Evolutionary conservation across 805 yeast species (phyloP).

Genomic region (Ogataea trehalophila): DNA sequence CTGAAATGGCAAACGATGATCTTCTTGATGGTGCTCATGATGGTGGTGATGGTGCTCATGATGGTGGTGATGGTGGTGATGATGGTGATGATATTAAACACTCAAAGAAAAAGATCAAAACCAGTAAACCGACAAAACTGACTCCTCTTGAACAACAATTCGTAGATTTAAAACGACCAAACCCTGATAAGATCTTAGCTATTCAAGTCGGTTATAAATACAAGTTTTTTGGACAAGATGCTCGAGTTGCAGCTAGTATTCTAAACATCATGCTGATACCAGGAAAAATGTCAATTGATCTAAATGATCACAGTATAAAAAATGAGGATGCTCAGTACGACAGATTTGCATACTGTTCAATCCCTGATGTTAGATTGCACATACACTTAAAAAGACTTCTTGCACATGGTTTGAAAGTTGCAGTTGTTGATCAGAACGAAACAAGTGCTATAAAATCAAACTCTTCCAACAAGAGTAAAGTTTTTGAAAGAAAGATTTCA

Average conservation of each 20-base stretch:
- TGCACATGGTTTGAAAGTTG: constrained; percentile 72
- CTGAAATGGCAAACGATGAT: neutral
- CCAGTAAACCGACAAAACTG: constrained; percentile 27
- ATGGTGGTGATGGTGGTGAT: neutral
- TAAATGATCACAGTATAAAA: constrained; percentile 27
- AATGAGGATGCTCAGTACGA: constrained; percentile 42
- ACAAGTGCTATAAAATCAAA: constrained; percentile 65
- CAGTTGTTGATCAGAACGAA: constrained; percentile 81
- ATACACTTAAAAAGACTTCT: constrained; percentile 72
- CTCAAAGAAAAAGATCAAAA: constrained; percentile 9
- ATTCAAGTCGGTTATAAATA: constrained; percentile 91
- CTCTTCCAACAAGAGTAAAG: constrained; percentile 44
- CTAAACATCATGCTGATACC: constrained; percentile 69
- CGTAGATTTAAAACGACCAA: constrained; percentile 52
- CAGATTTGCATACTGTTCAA: constrained; percentile 76
- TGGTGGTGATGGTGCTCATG: neutral
- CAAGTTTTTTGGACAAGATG: constrained; percentile 83
- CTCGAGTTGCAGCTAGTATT: constrained; percentile 58
- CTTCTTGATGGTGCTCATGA: neutral
- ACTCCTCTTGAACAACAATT: constrained; percentile 84
- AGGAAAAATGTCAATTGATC: constrained; percentile 56
- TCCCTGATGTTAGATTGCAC: constrained; percentile 74
- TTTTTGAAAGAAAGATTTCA: constrained; percentile 66
- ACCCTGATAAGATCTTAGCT: constrained; percentile 68
- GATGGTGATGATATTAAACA: constrained; percentile 2